phyloP scores from a whole-genome alignment of 177 flowering plant genomes.

The Vitis hybrid region DNA sequence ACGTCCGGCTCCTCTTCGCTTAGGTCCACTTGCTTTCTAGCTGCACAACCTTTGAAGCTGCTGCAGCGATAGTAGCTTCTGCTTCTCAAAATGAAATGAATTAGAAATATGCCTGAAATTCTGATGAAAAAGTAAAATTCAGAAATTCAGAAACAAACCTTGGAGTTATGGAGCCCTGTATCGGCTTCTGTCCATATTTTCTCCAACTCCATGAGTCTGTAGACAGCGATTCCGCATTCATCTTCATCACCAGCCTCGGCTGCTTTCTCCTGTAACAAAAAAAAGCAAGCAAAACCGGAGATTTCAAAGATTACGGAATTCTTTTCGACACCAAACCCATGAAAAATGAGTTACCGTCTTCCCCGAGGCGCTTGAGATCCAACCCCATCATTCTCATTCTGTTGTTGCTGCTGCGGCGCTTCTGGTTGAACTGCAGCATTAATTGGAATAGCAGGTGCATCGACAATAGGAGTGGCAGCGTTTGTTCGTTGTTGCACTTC shows the following conservation, averaged over 20 bases:
- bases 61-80: conserved; percentile 69
- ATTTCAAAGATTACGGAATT: too few relatives aligned
- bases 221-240: not conserved
- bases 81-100: not conserved
- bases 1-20: conserved; percentile 34
- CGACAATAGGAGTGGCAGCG: too few relatives aligned
- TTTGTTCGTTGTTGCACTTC: too few relatives aligned
- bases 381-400: too few relatives aligned
- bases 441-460: too few relatives aligned
- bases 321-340: too few relatives aligned
- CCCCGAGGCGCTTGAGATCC: too few relatives aligned
- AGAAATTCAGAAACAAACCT: not conserved
- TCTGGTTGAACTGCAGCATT: too few relatives aligned
- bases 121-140: not conserved
- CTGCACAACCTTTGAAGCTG: conserved; percentile 55
- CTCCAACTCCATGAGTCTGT: not conserved
- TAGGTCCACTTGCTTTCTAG: conserved; percentile 60
- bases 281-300: too few relatives aligned
- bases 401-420: too few relatives aligned
- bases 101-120: too few relatives aligned
- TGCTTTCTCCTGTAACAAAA: not conserved
- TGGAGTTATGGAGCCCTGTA: not conserved
- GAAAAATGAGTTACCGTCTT: too few relatives aligned
- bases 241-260: not conserved
- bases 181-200: not conserved